These are phyloP conservation scores for Fusarium setosum DNA, from an alignment of 2,329 filamentous ascomycete species.

Conservation along the genomic window DNA sequence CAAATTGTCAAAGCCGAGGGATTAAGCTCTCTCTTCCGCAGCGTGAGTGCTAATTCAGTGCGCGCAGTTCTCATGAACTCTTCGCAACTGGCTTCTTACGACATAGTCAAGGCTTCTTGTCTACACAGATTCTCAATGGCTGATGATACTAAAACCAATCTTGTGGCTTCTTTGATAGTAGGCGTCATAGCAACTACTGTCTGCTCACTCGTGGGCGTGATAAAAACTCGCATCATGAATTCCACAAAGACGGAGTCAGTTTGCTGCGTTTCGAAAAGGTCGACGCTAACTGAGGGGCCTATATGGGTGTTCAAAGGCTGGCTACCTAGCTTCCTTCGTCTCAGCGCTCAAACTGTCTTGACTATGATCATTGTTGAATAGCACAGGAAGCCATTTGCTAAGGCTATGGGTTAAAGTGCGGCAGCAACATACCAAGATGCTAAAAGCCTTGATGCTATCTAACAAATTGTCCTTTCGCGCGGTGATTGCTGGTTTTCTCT, in stretches of 20 bases:
- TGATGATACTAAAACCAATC: background rate
- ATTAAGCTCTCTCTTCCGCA: background rate
- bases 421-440: no score
- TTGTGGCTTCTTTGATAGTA: background rate
- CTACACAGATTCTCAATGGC: background rate
- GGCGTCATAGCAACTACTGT: conserved; percentile 5
- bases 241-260: background rate
- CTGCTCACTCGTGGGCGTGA: background rate
- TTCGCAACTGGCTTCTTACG: conserved; percentile 8
- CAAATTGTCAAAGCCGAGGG: background rate
- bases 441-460: background rate
- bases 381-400: background rate
- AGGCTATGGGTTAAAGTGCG: background rate
- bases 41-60: background rate
- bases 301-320: background rate
- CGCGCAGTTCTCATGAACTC: conserved; percentile 12
- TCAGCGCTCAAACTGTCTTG: conserved; percentile 1
- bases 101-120: background rate
- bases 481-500: no score
- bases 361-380: conserved; percentile 1
- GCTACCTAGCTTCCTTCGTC: conserved; percentile 11
- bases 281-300: background rate
- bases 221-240: conserved; percentile 3
- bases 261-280: background rate
- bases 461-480: no score